Evolutionary conservation across 2,329 filamentous ascomycete species (phyloP), one percentile per base, ranked within the genome.

Genomic region (Trichoderma brevicompactum): DNA sequence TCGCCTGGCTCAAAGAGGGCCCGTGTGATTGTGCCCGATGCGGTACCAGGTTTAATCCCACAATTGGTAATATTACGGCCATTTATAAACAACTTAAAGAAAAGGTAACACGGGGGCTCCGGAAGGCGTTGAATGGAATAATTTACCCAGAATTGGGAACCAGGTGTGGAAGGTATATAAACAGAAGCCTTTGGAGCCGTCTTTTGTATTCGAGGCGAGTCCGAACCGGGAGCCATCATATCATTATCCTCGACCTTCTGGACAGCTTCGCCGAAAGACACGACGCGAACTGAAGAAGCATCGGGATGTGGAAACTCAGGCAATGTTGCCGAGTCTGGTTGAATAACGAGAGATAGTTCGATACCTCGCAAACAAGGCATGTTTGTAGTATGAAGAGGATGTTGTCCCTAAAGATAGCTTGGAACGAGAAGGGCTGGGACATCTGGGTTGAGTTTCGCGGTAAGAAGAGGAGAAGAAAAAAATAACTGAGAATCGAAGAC

Each of bases 301-400:
- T 85, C 82, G 0, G 83, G 83, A 67, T 87, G 83, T 19, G 83
- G 81, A 69, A 83, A 86, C 70, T 88, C 85, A 13, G 81, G 80
- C 3, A 87, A 76, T 19, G 71, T 73, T 50, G 76, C 72, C 9
- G 74, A 69, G 2, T 75, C 73, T 15, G 76, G 71, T 48, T 78
- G 75, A 2, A 77, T 72, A 17, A 78, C 70, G 44, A 86, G 71
- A 2, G 78, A 80, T 28, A 85, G 66, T 34, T 83, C 78, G 59
- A 85, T 76, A 9, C 82, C 82, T 28, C 80, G 79, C 61, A 85
- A 79, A 65, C 72, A 79, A 15, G 83, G 83, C 83, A 85, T 85
- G 12, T 15, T 66, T 41, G n/a, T 13, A 43, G 12, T 23, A 8
- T 5, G 46, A 19, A 12, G n/a, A 36, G 7, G 7, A 41, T 41